These are phyloP conservation scores for Kazachstania taianensis DNA, from an alignment of 805 yeast genomes.

Conservation along the genomic window DNA sequence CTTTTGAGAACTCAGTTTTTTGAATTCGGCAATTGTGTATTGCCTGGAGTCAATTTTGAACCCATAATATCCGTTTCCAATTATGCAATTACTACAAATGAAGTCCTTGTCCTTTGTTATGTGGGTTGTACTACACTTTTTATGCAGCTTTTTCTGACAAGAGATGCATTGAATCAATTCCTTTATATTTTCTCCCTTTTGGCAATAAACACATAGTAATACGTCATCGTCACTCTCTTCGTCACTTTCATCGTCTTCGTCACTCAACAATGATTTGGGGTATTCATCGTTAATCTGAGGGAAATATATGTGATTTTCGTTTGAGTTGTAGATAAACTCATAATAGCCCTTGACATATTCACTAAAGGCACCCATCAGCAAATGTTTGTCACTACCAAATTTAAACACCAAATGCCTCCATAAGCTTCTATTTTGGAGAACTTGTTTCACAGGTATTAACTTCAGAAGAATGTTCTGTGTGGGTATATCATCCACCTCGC, in stretches of 20 bases:
- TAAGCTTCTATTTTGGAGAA: slow-evolving; percentile 11
- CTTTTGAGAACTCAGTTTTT: slow-evolving; percentile 30
- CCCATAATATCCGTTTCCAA: slow-evolving; percentile 82
- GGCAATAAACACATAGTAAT: slow-evolving; percentile 39
- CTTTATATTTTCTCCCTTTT: slow-evolving; percentile 34
- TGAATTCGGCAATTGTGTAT: slow-evolving; percentile 52
- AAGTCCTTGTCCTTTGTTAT: slow-evolving; percentile 34
- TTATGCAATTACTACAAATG: slow-evolving; percentile 77
- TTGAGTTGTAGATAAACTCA: slow-evolving; percentile 21
- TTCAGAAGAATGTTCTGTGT: not conserved
- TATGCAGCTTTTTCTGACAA: slow-evolving; percentile 61
- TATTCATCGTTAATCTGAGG: slow-evolving; percentile 16
- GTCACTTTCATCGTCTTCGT: slow-evolving; percentile 9
- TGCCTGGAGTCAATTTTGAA: slow-evolving; percentile 57
- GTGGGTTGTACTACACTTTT: slow-evolving; percentile 2
- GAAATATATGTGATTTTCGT: slow-evolving; percentile 2
- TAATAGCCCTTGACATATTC: slow-evolving; percentile 27
- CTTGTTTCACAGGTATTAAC: slow-evolving; percentile 1
- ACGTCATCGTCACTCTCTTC: slow-evolving; percentile 29
- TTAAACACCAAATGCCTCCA: slow-evolving; percentile 22
- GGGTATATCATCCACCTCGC: too few species aligned
- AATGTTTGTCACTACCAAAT: slow-evolving; percentile 7
- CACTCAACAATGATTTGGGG: slow-evolving; percentile 28
- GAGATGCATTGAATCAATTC: slow-evolving; percentile 57
- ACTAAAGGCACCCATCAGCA: slow-evolving; percentile 14